Evolutionary conservation across 257 asterid genomes (phyloP).

Genomic region (Solanum chmielewskii): DNA sequence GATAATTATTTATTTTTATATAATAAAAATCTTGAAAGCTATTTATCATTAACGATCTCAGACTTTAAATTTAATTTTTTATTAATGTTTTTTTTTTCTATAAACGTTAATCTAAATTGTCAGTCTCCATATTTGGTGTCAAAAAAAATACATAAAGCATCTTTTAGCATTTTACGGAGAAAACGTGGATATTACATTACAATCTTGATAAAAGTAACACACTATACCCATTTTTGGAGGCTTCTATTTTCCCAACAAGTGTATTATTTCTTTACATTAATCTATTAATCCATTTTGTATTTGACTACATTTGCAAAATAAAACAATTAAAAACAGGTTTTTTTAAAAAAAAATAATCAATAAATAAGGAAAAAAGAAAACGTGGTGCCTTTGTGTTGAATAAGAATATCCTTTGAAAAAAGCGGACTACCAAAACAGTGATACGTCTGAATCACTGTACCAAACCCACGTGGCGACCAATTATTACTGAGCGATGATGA

Average conservation of each 20-base stretch:
- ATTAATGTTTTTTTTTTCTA: background rate
- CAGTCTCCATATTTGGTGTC: background rate
- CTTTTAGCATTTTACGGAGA: background rate
- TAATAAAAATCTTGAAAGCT: background rate
- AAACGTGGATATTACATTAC: background rate
- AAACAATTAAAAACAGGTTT: background rate
- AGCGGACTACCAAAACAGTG: background rate
- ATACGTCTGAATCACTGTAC: background rate
- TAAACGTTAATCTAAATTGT: background rate
- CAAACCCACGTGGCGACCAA: conserved; percentile 1
- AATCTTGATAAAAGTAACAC: background rate
- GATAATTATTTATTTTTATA: no score
- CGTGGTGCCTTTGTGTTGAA: background rate
- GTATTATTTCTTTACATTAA: background rate
- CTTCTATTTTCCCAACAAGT: background rate
- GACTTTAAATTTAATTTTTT: background rate
- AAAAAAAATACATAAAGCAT: background rate
- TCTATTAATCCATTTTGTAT: background rate
- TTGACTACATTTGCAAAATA: background rate
- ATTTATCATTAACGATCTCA: background rate
- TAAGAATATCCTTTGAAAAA: background rate
- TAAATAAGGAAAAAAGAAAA: background rate
- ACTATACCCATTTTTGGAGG: background rate
- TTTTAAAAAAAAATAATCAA: background rate
- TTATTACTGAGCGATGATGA: background rate